Conservation (phyloP, 306 rosid genomes). For the Urtica urens region DNA sequence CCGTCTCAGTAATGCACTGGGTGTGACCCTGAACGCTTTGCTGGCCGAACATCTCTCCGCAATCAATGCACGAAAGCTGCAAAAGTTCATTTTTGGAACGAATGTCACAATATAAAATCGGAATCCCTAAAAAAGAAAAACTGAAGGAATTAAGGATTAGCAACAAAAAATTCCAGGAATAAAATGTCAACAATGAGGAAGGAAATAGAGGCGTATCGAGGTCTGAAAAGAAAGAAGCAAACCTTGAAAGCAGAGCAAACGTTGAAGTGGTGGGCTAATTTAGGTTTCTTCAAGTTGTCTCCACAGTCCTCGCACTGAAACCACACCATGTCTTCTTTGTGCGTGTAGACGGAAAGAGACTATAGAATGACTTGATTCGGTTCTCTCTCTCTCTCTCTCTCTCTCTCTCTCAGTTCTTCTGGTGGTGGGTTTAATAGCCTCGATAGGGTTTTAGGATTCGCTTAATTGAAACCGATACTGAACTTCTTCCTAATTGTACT, state of each 20-base stretch:
- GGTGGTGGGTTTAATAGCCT: too few relatives aligned
- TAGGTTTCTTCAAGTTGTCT: conserved; percentile 83
- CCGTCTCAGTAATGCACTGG: conserved; percentile 85
- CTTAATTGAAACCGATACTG: too few relatives aligned
- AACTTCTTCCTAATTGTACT: too few relatives aligned
- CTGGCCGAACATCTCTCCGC: conserved; percentile 64
- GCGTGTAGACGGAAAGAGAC: too few relatives aligned
- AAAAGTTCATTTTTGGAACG: conserved; percentile 9
- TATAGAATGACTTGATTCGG: too few relatives aligned
- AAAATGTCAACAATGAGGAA: not conserved
- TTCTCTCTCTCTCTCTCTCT: too few relatives aligned
- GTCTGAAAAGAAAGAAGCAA: not conserved
- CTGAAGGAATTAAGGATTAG: not conserved
- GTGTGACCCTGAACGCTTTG: conserved; percentile 69
- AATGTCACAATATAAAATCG: not conserved
- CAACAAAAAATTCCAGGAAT: not conserved
- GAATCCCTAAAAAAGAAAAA: not conserved
- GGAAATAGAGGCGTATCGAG: too few relatives aligned
- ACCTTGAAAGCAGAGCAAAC: conserved; percentile 70
- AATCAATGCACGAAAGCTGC: conserved; percentile 91
- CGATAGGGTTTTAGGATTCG: too few relatives aligned
- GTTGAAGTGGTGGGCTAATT: conserved; percentile 56
- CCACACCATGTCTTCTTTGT: conserved; percentile 89
- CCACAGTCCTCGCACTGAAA: conserved; percentile 95
- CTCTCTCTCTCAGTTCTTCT: too few relatives aligned